These are phyloP conservation scores for Naganishia cerealis DNA, from an alignment of 1,284 basidiomycete species.

Conservation along the genomic window DNA sequence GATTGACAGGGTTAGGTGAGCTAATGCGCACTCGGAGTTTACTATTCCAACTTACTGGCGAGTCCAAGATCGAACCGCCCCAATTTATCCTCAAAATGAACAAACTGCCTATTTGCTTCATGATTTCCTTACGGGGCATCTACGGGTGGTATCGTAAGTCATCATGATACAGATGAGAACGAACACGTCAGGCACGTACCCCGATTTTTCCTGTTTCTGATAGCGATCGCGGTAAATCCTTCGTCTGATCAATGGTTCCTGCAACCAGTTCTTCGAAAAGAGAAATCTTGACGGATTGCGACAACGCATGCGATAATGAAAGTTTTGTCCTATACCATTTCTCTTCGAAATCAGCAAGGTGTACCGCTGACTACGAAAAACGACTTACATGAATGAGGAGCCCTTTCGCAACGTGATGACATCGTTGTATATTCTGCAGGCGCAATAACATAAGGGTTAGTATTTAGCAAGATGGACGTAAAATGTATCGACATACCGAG, in stretches of 20 bases:
- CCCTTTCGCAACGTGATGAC: conserved; percentile 93
- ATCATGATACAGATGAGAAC: conserved; percentile 1
- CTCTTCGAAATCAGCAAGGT: background rate
- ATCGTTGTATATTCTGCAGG: conserved; percentile 87
- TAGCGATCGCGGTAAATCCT: conserved; percentile 90
- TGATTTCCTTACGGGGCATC: conserved; percentile 71
- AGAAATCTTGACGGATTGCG: conserved; percentile 95
- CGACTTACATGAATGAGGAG: conserved; percentile 86
- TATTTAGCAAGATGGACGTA: conserved; percentile 10
- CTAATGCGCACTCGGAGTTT: background rate
- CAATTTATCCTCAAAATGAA: conserved; percentile 93
- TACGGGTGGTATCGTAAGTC: conserved; percentile 33
- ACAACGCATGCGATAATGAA: conserved; percentile 87
- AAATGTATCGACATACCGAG: conserved; percentile 63
- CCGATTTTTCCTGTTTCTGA: conserved; percentile 93
- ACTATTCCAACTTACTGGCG: conserved; percentile 66
- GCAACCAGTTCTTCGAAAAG: conserved; percentile 91
- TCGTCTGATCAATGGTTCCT: conserved; percentile 91
- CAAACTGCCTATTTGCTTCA: conserved; percentile 93
- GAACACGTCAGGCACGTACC: conserved; percentile 54
- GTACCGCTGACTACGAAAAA: background rate
- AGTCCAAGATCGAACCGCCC: conserved; percentile 91
- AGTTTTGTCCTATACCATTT: conserved; percentile 76
- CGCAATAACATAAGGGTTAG: conserved; percentile 27
- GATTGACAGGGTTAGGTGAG: conserved; percentile 23